These are phyloP conservation scores for Sclerotinia borealis DNA, from an alignment of 2,329 filamentous ascomycete species.

Conservation along the genomic window DNA sequence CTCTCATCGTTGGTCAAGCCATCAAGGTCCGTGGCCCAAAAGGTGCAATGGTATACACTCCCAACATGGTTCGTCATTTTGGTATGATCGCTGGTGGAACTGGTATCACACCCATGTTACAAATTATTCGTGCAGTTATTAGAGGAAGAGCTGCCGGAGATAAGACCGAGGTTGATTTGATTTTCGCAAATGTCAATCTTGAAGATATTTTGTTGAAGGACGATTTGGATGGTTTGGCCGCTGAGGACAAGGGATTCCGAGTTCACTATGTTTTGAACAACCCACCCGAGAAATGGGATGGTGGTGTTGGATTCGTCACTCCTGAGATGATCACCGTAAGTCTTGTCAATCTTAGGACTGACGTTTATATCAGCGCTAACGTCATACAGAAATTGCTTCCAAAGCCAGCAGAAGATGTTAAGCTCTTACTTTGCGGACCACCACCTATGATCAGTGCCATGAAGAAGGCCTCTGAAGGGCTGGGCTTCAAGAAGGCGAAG, in stretches of 20 bases:
- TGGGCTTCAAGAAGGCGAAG: conserved; percentile 87
- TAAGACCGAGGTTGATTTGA: conserved; percentile 82
- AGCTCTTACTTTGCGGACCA: conserved; percentile 90
- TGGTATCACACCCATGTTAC: conserved; percentile 97
- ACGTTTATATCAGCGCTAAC: background rate
- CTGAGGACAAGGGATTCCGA: conserved; percentile 73
- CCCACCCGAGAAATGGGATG: conserved; percentile 84
- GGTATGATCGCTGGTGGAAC: conserved; percentile 98
- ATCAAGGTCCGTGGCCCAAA: conserved; percentile 93
- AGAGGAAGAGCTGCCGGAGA: conserved; percentile 73
- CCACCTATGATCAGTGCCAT: conserved; percentile 95
- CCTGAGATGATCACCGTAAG: conserved; percentile 86
- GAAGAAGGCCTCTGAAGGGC: conserved; percentile 87
- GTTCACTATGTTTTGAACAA: conserved; percentile 97
- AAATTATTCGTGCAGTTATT: conserved; percentile 87
- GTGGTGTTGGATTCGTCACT: conserved; percentile 91
- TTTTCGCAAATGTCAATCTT: conserved; percentile 92
- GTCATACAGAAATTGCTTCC: conserved; percentile 64
- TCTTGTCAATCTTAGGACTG: conserved; percentile 14
- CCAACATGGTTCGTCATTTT: conserved; percentile 93
- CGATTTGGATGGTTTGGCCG: conserved; percentile 74
- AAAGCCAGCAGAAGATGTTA: conserved; percentile 77
- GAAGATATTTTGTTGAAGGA: conserved; percentile 93
- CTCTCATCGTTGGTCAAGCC: conserved; percentile 72
- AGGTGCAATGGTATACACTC: conserved; percentile 94